phyloP scores from a whole-genome alignment of 495 filamentous ascomycete genomes.

The Xylaria scruposa region DNA sequence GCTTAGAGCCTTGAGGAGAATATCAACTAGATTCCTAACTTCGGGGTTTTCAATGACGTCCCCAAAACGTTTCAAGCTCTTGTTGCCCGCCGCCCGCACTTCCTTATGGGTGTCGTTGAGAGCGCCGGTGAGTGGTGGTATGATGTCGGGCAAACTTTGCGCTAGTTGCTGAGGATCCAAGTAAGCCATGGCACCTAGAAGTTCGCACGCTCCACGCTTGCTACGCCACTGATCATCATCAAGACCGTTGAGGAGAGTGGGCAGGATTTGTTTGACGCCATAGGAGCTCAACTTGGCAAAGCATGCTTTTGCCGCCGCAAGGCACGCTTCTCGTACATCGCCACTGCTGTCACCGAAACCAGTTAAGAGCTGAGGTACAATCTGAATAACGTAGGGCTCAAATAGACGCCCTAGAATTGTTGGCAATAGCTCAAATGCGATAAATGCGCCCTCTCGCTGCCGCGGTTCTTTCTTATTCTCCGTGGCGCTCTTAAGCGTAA shows the following conservation, averaged over 20 bases:
- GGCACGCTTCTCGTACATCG: conserved; percentile 89
- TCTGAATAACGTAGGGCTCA: conserved; percentile 95
- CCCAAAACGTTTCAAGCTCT: conserved; percentile 94
- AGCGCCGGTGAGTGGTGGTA: conserved; percentile 90
- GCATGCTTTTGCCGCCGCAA: conserved; percentile 92
- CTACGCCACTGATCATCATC: conserved; percentile 97
- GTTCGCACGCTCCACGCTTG: conserved; percentile 96
- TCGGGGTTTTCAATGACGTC: conserved; percentile 98
- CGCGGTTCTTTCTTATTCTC: conserved; percentile 93
- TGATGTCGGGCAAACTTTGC: conserved; percentile 90
- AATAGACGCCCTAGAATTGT: conserved; percentile 84
- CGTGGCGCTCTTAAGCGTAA: conserved; percentile 72
- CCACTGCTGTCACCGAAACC: conserved; percentile 88
- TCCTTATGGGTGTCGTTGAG: conserved; percentile 98
- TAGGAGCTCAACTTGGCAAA: conserved; percentile 93
- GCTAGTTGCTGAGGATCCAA: conserved; percentile 94
- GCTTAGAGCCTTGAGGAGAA: conserved; percentile 93
- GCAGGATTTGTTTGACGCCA: conserved; percentile 92
- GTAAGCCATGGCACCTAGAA: conserved; percentile 97
- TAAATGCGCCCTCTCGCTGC: conserved; percentile 84
- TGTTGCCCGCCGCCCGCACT: conserved; percentile 87
- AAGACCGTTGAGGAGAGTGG: conserved; percentile 88
- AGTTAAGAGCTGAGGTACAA: conserved; percentile 86
- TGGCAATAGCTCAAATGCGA: conserved; percentile 90
- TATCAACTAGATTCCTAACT: conserved; percentile 86